A percentile compares a stretch with the other conserved stretches of the same genome.
Evolutionary conservation across 2,329 filamentous ascomycete genomes (phyloP).

Genomic region (Dactylellina leptospora): DNA sequence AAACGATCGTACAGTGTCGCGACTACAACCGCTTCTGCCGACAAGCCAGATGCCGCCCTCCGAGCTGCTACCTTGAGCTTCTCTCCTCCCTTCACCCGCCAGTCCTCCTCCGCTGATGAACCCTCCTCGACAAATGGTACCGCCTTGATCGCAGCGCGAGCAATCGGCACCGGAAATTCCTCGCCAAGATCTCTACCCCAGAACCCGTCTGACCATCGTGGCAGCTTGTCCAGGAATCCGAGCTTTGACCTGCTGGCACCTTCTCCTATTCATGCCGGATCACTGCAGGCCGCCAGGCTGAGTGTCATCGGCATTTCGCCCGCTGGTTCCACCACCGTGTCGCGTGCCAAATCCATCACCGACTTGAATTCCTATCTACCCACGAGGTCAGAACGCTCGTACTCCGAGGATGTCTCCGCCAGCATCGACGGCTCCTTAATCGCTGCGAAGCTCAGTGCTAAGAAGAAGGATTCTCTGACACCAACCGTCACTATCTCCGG

Average conservation of each 20-base stretch:
- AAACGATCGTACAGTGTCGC: constrained; percentile 38
- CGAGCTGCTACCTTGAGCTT: constrained; percentile 48
- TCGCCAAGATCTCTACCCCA: constrained; percentile 31
- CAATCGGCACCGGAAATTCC: constrained; percentile 42
- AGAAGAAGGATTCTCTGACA: constrained; percentile 7
- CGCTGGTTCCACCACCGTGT: constrained; percentile 23
- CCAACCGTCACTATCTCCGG: constrained; percentile 3
- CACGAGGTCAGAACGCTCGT: constrained; percentile 2
- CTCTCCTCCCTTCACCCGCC: constrained; percentile 37
- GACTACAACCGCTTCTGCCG: neutral
- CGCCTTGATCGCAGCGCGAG: constrained; percentile 49
- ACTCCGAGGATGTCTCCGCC: constrained; percentile 38
- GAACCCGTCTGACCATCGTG: constrained; percentile 26
- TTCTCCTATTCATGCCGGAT: constrained; percentile 26
- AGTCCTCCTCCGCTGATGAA: constrained; percentile 23
- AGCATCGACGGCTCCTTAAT: constrained; percentile 30
- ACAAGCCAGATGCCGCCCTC: constrained; percentile 45
- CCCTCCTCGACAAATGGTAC: constrained; percentile 32
- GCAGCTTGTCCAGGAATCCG: constrained; percentile 36
- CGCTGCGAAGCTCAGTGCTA: constrained; percentile 39
- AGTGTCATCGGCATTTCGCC: constrained; percentile 42
- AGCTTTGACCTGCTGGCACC: constrained; percentile 42
- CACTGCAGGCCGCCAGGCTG: constrained; percentile 39
- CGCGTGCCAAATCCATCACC: constrained; percentile 35
- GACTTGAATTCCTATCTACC: constrained; percentile 17